These are phyloP conservation scores for Globisporangium irregulare DNA, from an alignment of 352 stramenopile species.

Conservation along the genomic window DNA sequence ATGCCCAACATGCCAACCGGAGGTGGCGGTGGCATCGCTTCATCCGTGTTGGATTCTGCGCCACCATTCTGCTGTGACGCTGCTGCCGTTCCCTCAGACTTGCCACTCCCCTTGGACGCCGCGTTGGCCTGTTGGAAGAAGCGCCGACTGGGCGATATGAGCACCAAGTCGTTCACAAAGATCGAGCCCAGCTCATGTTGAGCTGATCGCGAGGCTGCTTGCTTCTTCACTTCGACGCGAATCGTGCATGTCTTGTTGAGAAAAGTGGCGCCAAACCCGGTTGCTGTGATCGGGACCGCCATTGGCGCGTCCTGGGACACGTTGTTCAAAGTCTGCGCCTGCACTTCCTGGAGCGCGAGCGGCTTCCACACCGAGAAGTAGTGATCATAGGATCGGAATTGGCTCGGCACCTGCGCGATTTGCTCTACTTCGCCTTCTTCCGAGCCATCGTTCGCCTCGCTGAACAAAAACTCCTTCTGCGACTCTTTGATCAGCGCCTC, in stretches of 20 bases:
- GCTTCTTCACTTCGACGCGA: slow-evolving; percentile 61
- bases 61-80: slow-evolving; percentile 8
- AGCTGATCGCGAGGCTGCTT: slow-evolving; percentile 21
- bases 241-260: slow-evolving; percentile 67
- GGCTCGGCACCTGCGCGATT: slow-evolving; percentile 68
- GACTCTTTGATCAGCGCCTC: slow-evolving; percentile 55
- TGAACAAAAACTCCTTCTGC: slow-evolving; percentile 48
- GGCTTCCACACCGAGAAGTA: slow-evolving; percentile 90
- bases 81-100: slow-evolving; percentile 4
- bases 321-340: slow-evolving; percentile 80
- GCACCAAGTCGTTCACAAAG: slow-evolving; percentile 77
- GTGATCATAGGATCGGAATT: slow-evolving; percentile 84
- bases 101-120: slow-evolving; percentile 5
- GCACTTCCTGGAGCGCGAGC: slow-evolving; percentile 83
- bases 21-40: slow-evolving; percentile 1
- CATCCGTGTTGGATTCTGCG: neutral
- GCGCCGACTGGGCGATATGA: slow-evolving; percentile 50
- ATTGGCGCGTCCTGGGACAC: slow-evolving; percentile 61
- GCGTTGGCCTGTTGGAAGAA: slow-evolving; percentile 49
- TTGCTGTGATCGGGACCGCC: slow-evolving; percentile 44
- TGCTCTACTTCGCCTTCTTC: slow-evolving; percentile 69
- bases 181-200: slow-evolving; percentile 40
- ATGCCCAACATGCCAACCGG: slow-evolving; percentile 67
- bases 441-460: slow-evolving; percentile 57
- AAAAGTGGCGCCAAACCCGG: slow-evolving; percentile 52